Evolutionary conservation across 176 grass and related monocot species (phyloP).

Genomic region (Oryza meridionalis): DNA sequence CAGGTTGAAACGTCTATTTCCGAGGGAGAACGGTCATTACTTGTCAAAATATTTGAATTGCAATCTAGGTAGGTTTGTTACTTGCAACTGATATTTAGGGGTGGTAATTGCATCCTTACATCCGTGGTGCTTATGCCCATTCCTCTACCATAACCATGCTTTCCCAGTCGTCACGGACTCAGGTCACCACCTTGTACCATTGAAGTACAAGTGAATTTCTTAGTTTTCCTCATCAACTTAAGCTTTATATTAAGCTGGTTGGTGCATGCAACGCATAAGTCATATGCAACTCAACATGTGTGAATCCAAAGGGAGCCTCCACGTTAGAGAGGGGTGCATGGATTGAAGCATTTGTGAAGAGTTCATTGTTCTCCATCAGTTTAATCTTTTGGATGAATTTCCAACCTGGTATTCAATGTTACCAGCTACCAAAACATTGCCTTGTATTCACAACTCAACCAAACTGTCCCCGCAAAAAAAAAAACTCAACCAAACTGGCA

Average conservation of each 20-base stretch:
- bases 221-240: background rate
- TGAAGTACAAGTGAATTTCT: background rate
- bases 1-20: constrained; percentile 57
- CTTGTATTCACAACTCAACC: background rate
- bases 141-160: no score
- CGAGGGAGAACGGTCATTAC: constrained; percentile 69
- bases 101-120: background rate
- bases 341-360: background rate
- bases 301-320: background rate
- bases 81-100: constrained; percentile 27
- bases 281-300: background rate
- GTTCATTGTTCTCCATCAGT: background rate
- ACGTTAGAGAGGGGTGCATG: background rate
- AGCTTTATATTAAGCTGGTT: background rate
- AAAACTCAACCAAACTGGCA: background rate
- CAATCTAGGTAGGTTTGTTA: constrained; percentile 70
- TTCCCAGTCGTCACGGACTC: no score
- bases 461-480: no score
- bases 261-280: background rate
- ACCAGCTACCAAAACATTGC: background rate
- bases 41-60: constrained; percentile 84
- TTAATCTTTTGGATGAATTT: background rate
- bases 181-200: no score
- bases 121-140: no score
- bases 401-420: background rate